A percentile compares a stretch with the other conserved stretches of the same genome.
Evolutionary conservation across 805 yeast species (phyloP).

Genomic region (Wickerhamiella slavikovae): DNA sequence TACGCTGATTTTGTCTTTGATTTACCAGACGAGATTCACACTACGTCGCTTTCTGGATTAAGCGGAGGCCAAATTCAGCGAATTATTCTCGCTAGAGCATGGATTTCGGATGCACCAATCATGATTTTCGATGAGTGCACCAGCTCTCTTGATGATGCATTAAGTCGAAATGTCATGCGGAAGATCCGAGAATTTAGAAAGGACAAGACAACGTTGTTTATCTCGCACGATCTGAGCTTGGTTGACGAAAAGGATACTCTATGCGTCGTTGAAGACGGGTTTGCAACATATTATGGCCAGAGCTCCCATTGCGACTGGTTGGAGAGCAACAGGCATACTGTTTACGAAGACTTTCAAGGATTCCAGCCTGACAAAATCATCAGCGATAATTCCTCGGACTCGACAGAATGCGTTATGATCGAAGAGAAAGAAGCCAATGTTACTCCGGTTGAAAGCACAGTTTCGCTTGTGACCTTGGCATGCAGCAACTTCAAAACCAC

Average conservation of each 20-base stretch:
- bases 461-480: too few species aligned
- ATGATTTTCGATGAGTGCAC: conserved; percentile 71
- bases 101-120: conserved; percentile 48
- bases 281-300: conserved; percentile 17
- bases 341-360: background rate
- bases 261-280: conserved; percentile 38
- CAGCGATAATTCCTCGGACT: background rate
- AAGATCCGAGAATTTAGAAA: conserved; percentile 38
- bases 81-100: conserved; percentile 69
- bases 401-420: background rate
- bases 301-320: too few species aligned
- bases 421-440: background rate
- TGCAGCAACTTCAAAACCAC: too few species aligned
- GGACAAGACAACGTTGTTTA: conserved; percentile 53
- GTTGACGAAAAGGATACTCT: conserved; percentile 39
- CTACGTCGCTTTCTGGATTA: conserved; percentile 23
- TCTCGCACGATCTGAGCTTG: conserved; percentile 57
- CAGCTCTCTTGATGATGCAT: conserved; percentile 50
- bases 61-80: conserved; percentile 90
- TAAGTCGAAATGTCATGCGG: conserved; percentile 26
- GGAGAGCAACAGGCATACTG: background rate
- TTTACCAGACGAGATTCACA: conserved; percentile 35
- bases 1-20: conserved; percentile 28
- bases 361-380: background rate
- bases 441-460: background rate